Base-by-base conservation (phyloP, 768 basidiomycete genomes). In the Cystofilobasidium capitatum region DNA sequence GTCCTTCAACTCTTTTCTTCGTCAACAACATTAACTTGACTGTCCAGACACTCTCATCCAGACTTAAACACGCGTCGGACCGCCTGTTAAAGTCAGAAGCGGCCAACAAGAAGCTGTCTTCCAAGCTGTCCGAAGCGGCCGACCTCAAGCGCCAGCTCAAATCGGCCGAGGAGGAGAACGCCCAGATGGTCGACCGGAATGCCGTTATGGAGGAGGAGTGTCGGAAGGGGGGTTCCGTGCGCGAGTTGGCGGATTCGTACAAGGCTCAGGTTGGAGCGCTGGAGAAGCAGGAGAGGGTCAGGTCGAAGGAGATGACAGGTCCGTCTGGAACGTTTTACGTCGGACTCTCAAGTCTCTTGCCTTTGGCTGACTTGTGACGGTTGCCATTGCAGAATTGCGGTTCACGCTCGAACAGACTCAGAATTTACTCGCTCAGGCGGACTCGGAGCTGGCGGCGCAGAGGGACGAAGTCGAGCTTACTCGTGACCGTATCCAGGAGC, bases 21-120 rank as follows among this genome's bases (percentile, higher is more conserved):
- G 24, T 22, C 36, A 58, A 35, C 57, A 2, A n/a, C 29, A 26
- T 24, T 22, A 14, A 24, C 26, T 9, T 22, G 7, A 14, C 2
- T 59, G 24, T 22, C 37, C 24, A 10, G 62, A 57, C 57, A 9
- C 51, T 39, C 42, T 47, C 33, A 40, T 8, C 20, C 68, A 94
- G 91, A 74, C 90, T 91, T 73, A 86, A 87, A 7, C 92, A 97
- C 78, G 88, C 91, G 7, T 88, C 89, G 4, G 96, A 97, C 73
- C 89, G 86, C 71, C 80, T 92, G 47, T 87, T 89, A 73, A 98
- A 97, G 81, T 88, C 86, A 1, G 96, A 98, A 78, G 93, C 93
- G 74, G 92, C 96, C 35, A 89, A 96, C 83, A 92, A 97, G 78
- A 99, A 98, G 77, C 93, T 97, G 78, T 94, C 93, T 80, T 93